Conservation (phyloP, 192 early-diverging fungal species). For the Diversispora eburnea region DNA sequence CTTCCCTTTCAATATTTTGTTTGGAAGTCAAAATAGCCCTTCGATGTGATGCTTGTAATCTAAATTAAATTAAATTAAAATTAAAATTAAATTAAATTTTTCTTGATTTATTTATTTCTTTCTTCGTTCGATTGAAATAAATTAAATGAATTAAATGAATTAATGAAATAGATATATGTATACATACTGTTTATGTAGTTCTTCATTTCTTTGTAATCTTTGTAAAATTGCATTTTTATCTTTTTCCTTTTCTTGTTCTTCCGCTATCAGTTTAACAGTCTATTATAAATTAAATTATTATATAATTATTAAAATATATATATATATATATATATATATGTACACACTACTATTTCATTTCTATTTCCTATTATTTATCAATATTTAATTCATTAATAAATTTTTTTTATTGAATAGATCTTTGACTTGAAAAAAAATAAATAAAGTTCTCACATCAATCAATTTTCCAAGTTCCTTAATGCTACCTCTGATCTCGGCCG, state of each 20-base stretch:
- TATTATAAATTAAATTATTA: slow-evolving; percentile 1
- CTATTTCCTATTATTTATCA: background rate
- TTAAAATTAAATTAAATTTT: background rate
- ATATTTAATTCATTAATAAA: too few species aligned
- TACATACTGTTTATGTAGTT: slow-evolving; percentile 26
- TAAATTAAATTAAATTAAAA: too few species aligned
- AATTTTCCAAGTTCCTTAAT: slow-evolving; percentile 20
- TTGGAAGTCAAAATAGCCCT: slow-evolving; percentile 51
- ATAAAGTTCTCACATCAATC: slow-evolving; percentile 18
- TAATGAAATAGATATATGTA: too few species aligned
- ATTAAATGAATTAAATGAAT: background rate
- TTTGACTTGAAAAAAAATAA: background rate
- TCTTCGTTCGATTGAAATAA: background rate
- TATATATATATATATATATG: background rate
- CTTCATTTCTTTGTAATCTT: slow-evolving; percentile 21
- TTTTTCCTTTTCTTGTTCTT: slow-evolving; percentile 28
- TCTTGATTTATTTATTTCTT: background rate
- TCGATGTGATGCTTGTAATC: slow-evolving; percentile 47
- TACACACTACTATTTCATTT: background rate
- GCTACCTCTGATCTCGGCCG: background rate
- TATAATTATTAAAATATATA: background rate
- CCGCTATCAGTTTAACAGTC: slow-evolving; percentile 15
- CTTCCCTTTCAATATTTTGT: slow-evolving; percentile 44
- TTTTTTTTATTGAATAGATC: too few species aligned
- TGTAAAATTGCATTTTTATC: slow-evolving; percentile 18